Evolutionary conservation across 805 yeast genomes (phyloP), one percentile per base, ranked within the genome.

Genomic region (Zygosaccharomyces siamensis): DNA sequence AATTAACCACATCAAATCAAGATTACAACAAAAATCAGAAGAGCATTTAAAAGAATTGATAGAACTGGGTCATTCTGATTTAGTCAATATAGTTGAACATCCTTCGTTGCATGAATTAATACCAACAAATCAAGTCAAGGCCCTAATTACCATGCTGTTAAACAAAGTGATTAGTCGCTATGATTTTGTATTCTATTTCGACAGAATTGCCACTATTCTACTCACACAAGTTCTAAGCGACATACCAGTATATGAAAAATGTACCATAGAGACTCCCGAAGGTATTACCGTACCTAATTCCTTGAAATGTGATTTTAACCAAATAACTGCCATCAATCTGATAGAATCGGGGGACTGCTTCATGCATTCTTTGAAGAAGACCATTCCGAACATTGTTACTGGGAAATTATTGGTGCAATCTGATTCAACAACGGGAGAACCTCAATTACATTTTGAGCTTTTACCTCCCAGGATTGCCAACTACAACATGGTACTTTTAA

Each of bases 281-380:
- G 73, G 70, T 1, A 21, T 55, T 21, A 31, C 20, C 1, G 26
- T 72, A 8, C 36, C 53, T 1, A 58, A 72, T 14, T 60, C 70
- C 4, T 35, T 52, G 1, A 48, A 59, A 7, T 70, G 63, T 46
- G 60, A 52, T 31, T 67, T 64, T 39, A 79, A 79, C 49, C 74
- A 76, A 10, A 70, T 86, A 7, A 72, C 85, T 26, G 93, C 93
- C 0, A 86, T 89, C 5, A 84, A 84, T 53, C 79, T 90, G 37
- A 83, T 90, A 27, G 76, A 96, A 54, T 89, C 96, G 0, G 99
- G 99, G 4, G 97, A 89, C 63, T 87, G 96, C 61, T 90, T 90
- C 60, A 83, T 86, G 79, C 78, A 77, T 27, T 84, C 96, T 0
- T 71, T 92, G 35, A 79, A 86, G 51, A 81, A 81, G 55, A 79